Conservation (phyloP, 495 filamentous ascomycete species). For the Talaromyces stipitatus region DNA sequence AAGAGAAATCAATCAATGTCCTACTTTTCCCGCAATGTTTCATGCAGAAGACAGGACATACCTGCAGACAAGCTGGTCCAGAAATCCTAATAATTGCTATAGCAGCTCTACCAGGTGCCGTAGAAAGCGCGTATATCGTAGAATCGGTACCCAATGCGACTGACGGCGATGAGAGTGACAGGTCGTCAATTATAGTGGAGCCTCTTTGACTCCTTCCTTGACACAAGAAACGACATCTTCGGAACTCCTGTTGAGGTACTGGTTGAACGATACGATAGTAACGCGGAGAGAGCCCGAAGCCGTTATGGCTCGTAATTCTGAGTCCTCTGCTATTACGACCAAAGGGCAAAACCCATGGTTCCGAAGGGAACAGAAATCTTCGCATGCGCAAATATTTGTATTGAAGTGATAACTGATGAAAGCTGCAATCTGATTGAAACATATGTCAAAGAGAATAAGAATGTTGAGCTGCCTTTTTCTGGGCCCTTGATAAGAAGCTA, state of each 20-base stretch:
- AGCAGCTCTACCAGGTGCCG: constrained; percentile 75
- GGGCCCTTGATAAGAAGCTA: not conserved
- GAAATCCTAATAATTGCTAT: constrained; percentile 90
- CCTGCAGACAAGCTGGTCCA: constrained; percentile 63
- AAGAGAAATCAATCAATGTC: constrained; percentile 9
- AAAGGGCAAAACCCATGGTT: not conserved
- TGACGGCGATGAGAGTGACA: not conserved
- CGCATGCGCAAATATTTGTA: constrained; percentile 1
- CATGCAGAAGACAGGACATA: constrained; percentile 17
- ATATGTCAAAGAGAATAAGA: not conserved
- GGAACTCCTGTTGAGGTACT: not conserved
- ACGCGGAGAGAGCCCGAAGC: not conserved
- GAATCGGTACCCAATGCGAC: constrained; percentile 20
- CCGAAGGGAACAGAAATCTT: not conserved
- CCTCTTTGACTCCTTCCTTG: not conserved
- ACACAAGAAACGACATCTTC: not conserved
- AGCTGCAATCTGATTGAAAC: not conserved
- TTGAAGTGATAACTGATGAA: not conserved
- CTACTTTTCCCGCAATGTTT: constrained; percentile 7
- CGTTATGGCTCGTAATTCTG: not conserved
- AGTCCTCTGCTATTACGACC: not conserved
- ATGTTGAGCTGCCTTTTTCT: not conserved
- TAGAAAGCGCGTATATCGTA: constrained; percentile 91
- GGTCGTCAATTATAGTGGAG: not conserved
- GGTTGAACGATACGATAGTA: not conserved